Base-by-base conservation (phyloP, 2,329 filamentous ascomycete genomes). In the Sclerotinia trifoliorum region DNA sequence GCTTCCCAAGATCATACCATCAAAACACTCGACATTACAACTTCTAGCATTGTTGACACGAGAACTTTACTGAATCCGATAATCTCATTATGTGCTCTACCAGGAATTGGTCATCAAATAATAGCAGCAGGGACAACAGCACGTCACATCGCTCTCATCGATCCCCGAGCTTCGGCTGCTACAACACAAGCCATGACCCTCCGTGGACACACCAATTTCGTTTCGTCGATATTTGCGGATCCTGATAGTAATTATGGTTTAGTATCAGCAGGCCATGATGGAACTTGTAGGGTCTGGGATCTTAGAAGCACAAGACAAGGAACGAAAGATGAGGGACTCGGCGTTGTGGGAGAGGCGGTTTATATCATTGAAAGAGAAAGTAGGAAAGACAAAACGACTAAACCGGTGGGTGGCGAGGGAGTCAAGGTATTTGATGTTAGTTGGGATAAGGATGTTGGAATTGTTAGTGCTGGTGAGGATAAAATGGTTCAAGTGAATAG, bases 271-370 rank as follows among this genome's bases (percentile, higher is more conserved):
- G 91, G 90, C 57, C 92, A 96, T 79, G 95, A 99, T 79, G 93
- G 94, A 46, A 97, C 93, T 1, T 95, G 92, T 76, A 87, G 93
- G 64, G 88, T 99, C 61, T 99, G 95, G 95, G 95, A 99, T 82
- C 84, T 98, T 72, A 85, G 95, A 66, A 90, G 87, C 75, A 87
- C 86, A 65, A 83, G 88, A 78, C 84, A 81, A 24, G 85, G 83
- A 11, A 83, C 83, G 3, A 82, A 86, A 74, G 80, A 88, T 77
- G 85, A 89, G 78, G 82, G 88, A 75, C 82, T 83, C 78, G 79
- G 83, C 76, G 68, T 87, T 76, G 81, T 94, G 80, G 79, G 92
- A 86, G 83, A 94, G 85, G 79, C 89, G 82, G 81, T 96, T 82
- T 87, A 92, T 83, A 78, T 87, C 32, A 90, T 98, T 72, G 85